phyloP scores from a whole-genome alignment of 1,284 basidiomycete genomes.

The Golubevia sp. region DNA sequence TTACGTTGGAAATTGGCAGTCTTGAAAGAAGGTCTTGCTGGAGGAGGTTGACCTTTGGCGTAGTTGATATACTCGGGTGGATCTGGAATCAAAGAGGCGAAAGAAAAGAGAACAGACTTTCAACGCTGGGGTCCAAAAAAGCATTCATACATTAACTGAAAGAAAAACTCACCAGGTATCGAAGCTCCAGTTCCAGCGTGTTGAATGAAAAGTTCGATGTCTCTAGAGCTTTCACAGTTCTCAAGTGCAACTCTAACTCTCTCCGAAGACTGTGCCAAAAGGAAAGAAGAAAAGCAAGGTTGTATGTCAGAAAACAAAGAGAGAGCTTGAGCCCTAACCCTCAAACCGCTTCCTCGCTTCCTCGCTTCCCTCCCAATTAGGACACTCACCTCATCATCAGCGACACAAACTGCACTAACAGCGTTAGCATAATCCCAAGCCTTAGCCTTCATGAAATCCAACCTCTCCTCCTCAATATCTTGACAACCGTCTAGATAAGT shows the following conservation, averaged over 20 bases:
- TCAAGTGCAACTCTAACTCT: slow-evolving; percentile 53
- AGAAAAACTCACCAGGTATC: slow-evolving; percentile 27
- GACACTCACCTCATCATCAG: slow-evolving; percentile 84
- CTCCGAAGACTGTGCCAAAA: slow-evolving; percentile 32
- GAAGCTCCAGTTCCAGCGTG: slow-evolving; percentile 47
- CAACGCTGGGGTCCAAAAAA: neutral
- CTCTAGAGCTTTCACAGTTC: slow-evolving; percentile 45
- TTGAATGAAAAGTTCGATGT: slow-evolving; percentile 51
- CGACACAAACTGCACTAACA: slow-evolving; percentile 91
- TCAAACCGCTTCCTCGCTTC: slow-evolving; percentile 72
- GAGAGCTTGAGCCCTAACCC: slow-evolving; percentile 27
- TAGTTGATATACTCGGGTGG: slow-evolving; percentile 60
- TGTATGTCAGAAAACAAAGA: too few relatives aligned
- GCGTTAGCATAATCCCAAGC: slow-evolving; percentile 96
- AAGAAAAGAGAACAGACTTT: neutral
- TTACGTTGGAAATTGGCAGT: slow-evolving; percentile 50
- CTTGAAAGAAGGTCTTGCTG: slow-evolving; percentile 29
- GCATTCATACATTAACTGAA: neutral
- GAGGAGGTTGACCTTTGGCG: slow-evolving; percentile 49
- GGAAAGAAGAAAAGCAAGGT: too few relatives aligned
- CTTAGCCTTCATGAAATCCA: slow-evolving; percentile 92
- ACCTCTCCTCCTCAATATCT: slow-evolving; percentile 90
- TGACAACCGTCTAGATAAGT: slow-evolving; percentile 72
- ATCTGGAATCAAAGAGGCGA: slow-evolving; percentile 11
- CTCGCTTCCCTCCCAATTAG: slow-evolving; percentile 78